phyloP scores from a whole-genome alignment of 306 rosid species.

The Castanospermum australe region DNA sequence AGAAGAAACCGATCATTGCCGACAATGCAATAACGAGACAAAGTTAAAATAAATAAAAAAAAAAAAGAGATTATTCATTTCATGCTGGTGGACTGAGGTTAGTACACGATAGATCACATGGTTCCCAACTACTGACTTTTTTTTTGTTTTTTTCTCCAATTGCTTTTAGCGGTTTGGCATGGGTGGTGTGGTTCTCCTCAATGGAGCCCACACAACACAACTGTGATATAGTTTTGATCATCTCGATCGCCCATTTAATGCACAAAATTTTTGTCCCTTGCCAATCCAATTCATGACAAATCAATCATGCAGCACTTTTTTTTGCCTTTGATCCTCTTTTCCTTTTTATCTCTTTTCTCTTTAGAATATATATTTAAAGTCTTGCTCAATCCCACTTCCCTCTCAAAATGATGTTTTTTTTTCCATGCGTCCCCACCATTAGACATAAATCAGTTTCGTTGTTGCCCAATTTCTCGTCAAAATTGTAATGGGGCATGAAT shows the following conservation, averaged over 20 bases:
- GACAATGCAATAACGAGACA: not conserved
- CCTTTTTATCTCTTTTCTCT: not conserved
- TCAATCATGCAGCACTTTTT: constrained; percentile 4
- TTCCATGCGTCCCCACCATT: not conserved
- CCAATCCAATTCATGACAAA: not conserved
- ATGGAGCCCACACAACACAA: not conserved
- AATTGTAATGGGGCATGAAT: not conserved
- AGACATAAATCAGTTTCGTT: not conserved
- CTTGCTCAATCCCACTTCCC: not conserved
- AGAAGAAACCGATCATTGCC: no score
- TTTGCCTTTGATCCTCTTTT: not conserved
- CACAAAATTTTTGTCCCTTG: not conserved
- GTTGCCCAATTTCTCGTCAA: not conserved
- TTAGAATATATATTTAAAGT: constrained; percentile 1
- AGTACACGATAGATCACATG: not conserved
- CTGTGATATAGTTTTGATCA: no score
- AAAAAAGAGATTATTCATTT: no score
- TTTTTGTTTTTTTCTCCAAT: not conserved
- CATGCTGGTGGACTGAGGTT: not conserved
- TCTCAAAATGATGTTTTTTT: not conserved
- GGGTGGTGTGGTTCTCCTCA: not conserved
- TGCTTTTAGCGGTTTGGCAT: not conserved
- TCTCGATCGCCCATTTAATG: not conserved
- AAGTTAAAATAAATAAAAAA: not conserved
- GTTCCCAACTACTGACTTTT: not conserved